Evolutionary conservation across 108 stramenopile genomes (phyloP).

Genomic region (Cyclotella distinguenda): DNA sequence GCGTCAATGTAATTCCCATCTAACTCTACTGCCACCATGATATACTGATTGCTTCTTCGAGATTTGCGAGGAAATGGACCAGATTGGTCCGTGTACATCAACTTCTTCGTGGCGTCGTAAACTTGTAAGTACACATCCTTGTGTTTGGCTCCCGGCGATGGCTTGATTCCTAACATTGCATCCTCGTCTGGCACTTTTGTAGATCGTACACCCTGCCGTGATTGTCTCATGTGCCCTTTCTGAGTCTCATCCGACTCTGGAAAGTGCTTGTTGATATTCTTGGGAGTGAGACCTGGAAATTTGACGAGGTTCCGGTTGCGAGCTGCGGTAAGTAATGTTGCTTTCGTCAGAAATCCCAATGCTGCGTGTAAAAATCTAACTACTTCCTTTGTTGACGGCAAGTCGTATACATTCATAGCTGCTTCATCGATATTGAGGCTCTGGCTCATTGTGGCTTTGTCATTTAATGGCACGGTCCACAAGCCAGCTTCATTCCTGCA

Average conservation of each 20-base stretch:
- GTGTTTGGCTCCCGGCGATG: neutral
- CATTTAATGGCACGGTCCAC: neutral
- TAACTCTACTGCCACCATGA: constrained; percentile 1
- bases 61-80: neutral
- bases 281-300: constrained; percentile 12
- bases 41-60: neutral
- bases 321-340: constrained; percentile 25
- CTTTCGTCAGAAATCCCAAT: constrained; percentile 15
- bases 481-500: neutral
- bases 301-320: constrained; percentile 15
- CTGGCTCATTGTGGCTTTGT: neutral
- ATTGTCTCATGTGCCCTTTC: constrained; percentile 44
- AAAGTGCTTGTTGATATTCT: constrained; percentile 2
- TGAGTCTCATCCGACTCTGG: constrained; percentile 4
- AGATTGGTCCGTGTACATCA: constrained; percentile 11
- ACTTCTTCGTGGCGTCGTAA: constrained; percentile 2
- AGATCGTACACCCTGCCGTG: constrained; percentile 22
- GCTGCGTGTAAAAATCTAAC: constrained; percentile 12
- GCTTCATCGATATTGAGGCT: neutral
- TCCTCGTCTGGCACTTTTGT: constrained; percentile 20
- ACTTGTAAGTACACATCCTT: neutral
- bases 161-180: neutral
- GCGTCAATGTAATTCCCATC: constrained; percentile 19
- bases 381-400: neutral
- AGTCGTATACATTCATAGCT: constrained; percentile 5